Evolutionary conservation across 1,284 basidiomycete genomes (phyloP), one percentile per base, ranked within the genome.

Genomic region (Ustilago sp.): DNA sequence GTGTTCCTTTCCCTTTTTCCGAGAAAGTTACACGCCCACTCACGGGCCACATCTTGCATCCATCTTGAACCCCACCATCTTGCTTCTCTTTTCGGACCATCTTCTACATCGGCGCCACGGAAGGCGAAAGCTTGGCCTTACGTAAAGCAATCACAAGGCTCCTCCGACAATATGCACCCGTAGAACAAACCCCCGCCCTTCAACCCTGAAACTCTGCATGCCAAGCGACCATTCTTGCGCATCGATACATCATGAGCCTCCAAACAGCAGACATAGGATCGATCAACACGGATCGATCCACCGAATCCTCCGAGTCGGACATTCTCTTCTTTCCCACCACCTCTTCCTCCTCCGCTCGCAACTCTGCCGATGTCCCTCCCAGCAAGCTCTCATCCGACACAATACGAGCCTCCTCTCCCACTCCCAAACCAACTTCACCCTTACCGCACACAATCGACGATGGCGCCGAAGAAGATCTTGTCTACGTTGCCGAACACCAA

Each of bases 321-420:
- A 71, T 76, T 43, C 48, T 76, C 56, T 76, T 71, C 59, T 76
- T 76, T 28, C 74, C 74, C 15, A 76, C 74, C 59, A 52, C 39
- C 39, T 61, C 68, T 11, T 67, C 43, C n/a, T 45, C 74, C n/a
- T 45, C 74, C 1, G 65, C 64, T n/a, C 68, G 74, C 60, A 69
- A 71, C 32, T 71, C 74, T 9, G 32, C 31, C 43, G 68, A 70
- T 15, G 55, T 59, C 2, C 48, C 64, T 5, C 13, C 38, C 6
- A 19, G 5, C 53, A 76, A 76, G 28, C 39, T 56, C 8, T 76
- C 74, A 8, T 58, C 64, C 36, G 74, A 76, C 54, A 76, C 74
- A 63, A 62, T 68, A 74, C 70, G 68, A n/a, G 50, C 59, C 11
- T 8, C 35, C 60, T 48, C 57, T 43, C 32, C 41, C 45, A 36